A percentile compares a stretch with the other conserved stretches of the same genome.
Evolutionary conservation across 345 rosid species (phyloP).

Genomic region (Camelina sativa): DNA sequence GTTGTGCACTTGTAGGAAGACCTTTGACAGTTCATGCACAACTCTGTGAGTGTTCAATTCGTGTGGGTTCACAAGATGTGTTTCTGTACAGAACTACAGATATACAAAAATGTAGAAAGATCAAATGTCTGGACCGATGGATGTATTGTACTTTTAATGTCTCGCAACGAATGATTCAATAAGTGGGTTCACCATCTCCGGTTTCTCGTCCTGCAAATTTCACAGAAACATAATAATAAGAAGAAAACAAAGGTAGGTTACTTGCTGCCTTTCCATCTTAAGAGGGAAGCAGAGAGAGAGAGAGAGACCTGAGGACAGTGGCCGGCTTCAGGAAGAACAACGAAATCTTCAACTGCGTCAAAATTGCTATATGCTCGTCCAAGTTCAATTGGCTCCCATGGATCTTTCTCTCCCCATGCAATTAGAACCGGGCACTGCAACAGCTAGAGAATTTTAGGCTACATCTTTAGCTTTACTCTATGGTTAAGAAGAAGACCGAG

Average conservation of each 20-base stretch:
- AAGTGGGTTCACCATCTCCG: constrained; percentile 84
- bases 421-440: constrained; percentile 81
- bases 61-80: constrained; percentile 11
- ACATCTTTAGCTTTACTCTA: constrained; percentile 10
- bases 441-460: constrained; percentile 8
- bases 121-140: constrained; percentile 2
- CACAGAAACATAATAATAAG: not conserved
- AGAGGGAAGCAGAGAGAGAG: constrained; percentile 25
- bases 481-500: constrained; percentile 26
- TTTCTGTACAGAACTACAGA: constrained; percentile 28
- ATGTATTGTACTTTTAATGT: constrained; percentile 42
- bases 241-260: not conserved
- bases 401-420: constrained; percentile 98
- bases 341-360: constrained; percentile 70
- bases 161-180: constrained; percentile 77
- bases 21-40: constrained; percentile 20
- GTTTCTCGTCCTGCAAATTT: constrained; percentile 77
- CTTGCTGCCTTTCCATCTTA: not conserved
- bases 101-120: constrained; percentile 12
- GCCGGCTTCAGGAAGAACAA: constrained; percentile 76
- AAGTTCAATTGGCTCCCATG: constrained; percentile 89
- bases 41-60: not conserved
- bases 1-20: constrained; percentile 2
- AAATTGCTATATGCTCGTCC: constrained; percentile 68
- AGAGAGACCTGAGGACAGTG: constrained; percentile 89